Evolutionary conservation across 768 basidiomycete species (phyloP).

Genomic region (Psilocybe azurescens): DNA sequence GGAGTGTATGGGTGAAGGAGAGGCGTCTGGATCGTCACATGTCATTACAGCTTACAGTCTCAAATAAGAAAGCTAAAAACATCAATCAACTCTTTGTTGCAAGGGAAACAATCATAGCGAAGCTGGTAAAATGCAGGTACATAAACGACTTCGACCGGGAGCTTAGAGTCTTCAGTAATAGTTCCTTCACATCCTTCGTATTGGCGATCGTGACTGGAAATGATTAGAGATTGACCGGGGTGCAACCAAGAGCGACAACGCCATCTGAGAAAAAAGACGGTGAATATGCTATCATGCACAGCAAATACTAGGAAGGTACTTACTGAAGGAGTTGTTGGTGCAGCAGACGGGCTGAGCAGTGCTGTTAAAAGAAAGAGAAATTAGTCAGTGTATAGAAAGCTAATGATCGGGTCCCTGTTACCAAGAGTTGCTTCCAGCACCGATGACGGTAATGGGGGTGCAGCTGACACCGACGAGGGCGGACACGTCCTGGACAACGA

Average conservation of each 20-base stretch:
- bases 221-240: slow-evolving; percentile 28
- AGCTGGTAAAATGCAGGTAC: background rate
- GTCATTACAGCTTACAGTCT: too few species aligned
- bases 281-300: too few species aligned
- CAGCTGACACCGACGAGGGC: slow-evolving; percentile 22
- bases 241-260: slow-evolving; percentile 32
- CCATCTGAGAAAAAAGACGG: slow-evolving; percentile 12
- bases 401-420: background rate
- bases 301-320: background rate
- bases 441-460: slow-evolving; percentile 28
- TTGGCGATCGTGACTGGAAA: background rate
- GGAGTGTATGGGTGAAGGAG: too few species aligned
- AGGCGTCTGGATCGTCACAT: too few species aligned
- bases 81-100: too few species aligned
- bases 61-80: too few species aligned
- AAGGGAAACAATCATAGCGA: background rate
- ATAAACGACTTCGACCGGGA: background rate
- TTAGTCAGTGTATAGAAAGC: background rate
- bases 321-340: slow-evolving; percentile 27
- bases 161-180: background rate
- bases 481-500: slow-evolving; percentile 9
- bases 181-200: background rate
- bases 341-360: slow-evolving; percentile 32
- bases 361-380: background rate
- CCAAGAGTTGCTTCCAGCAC: slow-evolving; percentile 22